Conservation (phyloP, 768 basidiomycete genomes). For the Nidula microcarpa region DNA sequence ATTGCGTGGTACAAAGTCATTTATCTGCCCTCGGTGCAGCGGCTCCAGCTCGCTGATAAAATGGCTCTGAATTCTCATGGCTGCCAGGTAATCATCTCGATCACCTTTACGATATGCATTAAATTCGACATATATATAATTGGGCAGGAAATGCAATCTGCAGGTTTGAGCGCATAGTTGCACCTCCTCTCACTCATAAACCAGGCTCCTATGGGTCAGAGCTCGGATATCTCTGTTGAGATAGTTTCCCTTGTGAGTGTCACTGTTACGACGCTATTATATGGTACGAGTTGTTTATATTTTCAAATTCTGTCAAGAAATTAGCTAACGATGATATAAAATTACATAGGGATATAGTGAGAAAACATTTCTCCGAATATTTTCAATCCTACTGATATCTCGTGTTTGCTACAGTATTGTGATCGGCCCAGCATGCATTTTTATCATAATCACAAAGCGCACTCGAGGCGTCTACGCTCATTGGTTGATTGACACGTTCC, state of each 20-base stretch:
- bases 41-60: too few species aligned
- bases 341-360: neutral
- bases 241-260: neutral
- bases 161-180: too few species aligned
- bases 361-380: neutral
- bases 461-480: neutral
- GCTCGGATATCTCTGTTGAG: neutral
- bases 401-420: neutral
- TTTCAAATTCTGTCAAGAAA: neutral
- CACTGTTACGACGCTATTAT: neutral
- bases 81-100: too few species aligned
- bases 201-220: too few species aligned
- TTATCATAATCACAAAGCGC: neutral
- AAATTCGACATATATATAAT: too few species aligned
- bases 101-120: too few species aligned
- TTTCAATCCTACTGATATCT: neutral
- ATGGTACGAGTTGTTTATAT: neutral
- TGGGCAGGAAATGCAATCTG: too few species aligned
- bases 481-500: neutral
- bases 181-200: too few species aligned
- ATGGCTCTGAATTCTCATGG: too few species aligned
- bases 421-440: neutral
- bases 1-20: too few species aligned
- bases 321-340: neutral
- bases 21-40: too few species aligned